These are phyloP conservation scores for Solanum chacoense DNA, from an alignment of 305 asterid species.

Conservation along the genomic window DNA sequence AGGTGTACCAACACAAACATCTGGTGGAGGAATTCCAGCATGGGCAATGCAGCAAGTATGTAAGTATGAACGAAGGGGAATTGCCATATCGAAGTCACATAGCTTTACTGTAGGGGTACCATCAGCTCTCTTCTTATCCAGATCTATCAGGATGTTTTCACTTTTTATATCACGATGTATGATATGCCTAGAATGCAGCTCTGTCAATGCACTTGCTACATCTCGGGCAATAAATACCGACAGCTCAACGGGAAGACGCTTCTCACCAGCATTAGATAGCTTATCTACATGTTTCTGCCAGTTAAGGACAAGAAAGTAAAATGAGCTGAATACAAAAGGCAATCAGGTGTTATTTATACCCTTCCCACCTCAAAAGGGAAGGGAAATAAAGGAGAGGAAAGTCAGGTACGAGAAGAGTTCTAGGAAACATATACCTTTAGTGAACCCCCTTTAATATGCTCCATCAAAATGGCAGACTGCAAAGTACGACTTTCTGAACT, in stretches of 20 bases:
- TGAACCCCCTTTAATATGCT: conserved; percentile 82
- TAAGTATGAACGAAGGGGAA: conserved; percentile 61
- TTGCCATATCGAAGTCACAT: conserved; percentile 81
- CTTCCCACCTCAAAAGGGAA: not conserved
- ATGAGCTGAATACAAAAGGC: not conserved
- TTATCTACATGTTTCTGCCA: conserved; percentile 63
- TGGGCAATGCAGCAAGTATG: conserved; percentile 88
- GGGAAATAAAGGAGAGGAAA: not conserved
- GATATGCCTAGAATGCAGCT: conserved; percentile 50
- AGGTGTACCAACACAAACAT: conserved; percentile 89
- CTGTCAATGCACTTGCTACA: conserved; percentile 50
- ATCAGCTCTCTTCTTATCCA: conserved; percentile 49
- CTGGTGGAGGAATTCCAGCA: conserved; percentile 67
- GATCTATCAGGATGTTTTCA: conserved; percentile 69
- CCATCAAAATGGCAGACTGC: conserved; percentile 57
- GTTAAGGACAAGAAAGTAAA: not conserved
- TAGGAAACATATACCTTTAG: conserved; percentile 38
- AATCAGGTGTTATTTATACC: conserved; percentile 1
- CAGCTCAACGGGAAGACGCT: conserved; percentile 36
- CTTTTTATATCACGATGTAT: conserved; percentile 91
- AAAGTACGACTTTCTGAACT: conserved; percentile 34
- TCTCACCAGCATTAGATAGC: conserved; percentile 44
- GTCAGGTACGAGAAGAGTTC: not conserved
- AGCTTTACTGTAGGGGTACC: conserved; percentile 77
- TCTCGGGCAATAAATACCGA: conserved; percentile 48